Evolutionary conservation across 352 stramenopile species (phyloP), one percentile per base, ranked within the genome.

Genomic region (Phytophthora citricola): DNA sequence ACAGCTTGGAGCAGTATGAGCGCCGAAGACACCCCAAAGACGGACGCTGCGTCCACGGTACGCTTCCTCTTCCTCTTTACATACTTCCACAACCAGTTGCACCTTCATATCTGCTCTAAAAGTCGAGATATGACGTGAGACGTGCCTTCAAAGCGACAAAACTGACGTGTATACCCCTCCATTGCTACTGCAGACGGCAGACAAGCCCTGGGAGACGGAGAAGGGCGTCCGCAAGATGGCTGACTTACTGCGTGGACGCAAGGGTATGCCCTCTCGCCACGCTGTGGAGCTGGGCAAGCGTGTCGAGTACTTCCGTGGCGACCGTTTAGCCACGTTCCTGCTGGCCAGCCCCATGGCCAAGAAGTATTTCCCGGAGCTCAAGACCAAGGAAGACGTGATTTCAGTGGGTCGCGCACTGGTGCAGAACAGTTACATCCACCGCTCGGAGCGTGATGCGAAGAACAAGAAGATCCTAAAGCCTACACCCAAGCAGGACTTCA

Each of bases 251-350:
- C 87, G 89, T 24, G 89, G 89, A 39, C 85, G 85, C 64, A 94
- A 94, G 71, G 89, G 89, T 34, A 94, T 97, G 85, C 83, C 86
- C 5, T 87, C 94, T 36, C 90, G 91, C 52, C 89, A 96, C 50
- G 91, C 90, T 27, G 91, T 97, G 50, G 90, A 97, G 63, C 78
- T 96, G 10, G 91, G 91, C 59, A 97, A 97, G 80, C 90, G 91
- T 50, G 91, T 97, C 22, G 91, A 97, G 70, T 97, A 95, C 73
- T 97, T 97, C 61, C 90, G 90, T 43, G 91, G 90, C 32, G 90
- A 97, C 67, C 96, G 96, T 60, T 75, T 97, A 27, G 88, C 63
- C 55, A 69, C 67, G 7, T 97, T 96, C 71, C 58, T 97, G 62
- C 60, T 97, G 32, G 75, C 80, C 15, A 96, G 89, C 48, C 60